Evolutionary conservation across 345 rosid genomes (phyloP).

Genomic region (Dimocarpus longan): DNA sequence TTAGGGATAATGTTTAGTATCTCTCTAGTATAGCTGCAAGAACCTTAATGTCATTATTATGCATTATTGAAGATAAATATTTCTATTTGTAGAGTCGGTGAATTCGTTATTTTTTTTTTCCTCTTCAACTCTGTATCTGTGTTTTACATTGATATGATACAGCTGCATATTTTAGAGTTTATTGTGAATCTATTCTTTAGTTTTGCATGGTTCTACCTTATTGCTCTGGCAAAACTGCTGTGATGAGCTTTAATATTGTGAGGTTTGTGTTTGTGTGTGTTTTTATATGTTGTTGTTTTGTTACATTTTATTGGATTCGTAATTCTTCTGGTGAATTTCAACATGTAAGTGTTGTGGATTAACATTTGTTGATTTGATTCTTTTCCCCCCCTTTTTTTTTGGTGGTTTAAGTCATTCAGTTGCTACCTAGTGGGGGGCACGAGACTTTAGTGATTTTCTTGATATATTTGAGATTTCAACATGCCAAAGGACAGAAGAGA

Average conservation of each 20-base stretch:
- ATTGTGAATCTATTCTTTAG: neutral
- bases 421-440: constrained; percentile 20
- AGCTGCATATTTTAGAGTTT: neutral
- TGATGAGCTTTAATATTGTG: neutral
- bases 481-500: constrained; percentile 97
- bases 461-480: constrained; percentile 23
- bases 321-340: neutral
- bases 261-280: neutral
- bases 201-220: neutral
- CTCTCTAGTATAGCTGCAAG: neutral
- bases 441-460: constrained; percentile 11
- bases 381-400: neutral
- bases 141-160: neutral
- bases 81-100: neutral
- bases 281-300: neutral
- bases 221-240: neutral
- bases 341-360: neutral
- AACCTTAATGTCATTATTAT: neutral
- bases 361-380: constrained; percentile 5
- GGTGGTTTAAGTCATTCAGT: constrained; percentile 12
- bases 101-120: neutral
- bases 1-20: neutral
- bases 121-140: neutral
- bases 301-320: neutral
- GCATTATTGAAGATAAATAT: neutral